Percentiles rank a stretch among this genome's conserved stretches.
phyloP scores from a whole-genome alignment of 108 stramenopile species.

The Skeletonema marinoi region DNA sequence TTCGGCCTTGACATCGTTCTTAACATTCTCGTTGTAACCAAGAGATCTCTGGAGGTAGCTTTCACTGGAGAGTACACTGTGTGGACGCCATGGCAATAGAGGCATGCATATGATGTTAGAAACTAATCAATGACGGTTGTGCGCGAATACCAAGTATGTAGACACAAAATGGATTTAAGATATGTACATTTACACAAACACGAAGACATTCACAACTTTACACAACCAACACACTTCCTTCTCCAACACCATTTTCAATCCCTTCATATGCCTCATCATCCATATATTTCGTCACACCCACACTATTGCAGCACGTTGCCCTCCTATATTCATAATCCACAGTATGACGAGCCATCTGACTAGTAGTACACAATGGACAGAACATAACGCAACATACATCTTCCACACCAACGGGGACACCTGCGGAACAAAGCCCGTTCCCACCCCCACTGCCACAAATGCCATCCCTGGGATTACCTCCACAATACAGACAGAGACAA shows the following conservation, averaged over 20 bases:
- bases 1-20: slow-evolving; percentile 56
- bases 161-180: not conserved
- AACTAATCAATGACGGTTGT: not conserved
- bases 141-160: too few relatives aligned
- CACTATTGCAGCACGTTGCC: slow-evolving; percentile 55
- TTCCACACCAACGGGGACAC: slow-evolving; percentile 59
- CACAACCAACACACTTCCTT: slow-evolving; percentile 36
- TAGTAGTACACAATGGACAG: slow-evolving; percentile 70
- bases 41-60: slow-evolving; percentile 50
- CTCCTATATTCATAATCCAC: slow-evolving; percentile 81
- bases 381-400: slow-evolving; percentile 73
- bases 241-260: slow-evolving; percentile 12
- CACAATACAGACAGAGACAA: slow-evolving; percentile 33
- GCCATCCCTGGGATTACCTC: slow-evolving; percentile 17
- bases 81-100: slow-evolving; percentile 3
- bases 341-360: slow-evolving; percentile 83
- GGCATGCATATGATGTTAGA: not conserved
- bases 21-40: slow-evolving; percentile 53
- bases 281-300: slow-evolving; percentile 59
- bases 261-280: slow-evolving; percentile 49
- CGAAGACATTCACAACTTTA: not conserved
- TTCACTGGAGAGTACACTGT: slow-evolving; percentile 9
- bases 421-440: slow-evolving; percentile 4
- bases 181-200: not conserved
- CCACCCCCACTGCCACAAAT: slow-evolving; percentile 19